Conservation (phyloP, 441 rosid species). For the Corymbia citriodora region DNA sequence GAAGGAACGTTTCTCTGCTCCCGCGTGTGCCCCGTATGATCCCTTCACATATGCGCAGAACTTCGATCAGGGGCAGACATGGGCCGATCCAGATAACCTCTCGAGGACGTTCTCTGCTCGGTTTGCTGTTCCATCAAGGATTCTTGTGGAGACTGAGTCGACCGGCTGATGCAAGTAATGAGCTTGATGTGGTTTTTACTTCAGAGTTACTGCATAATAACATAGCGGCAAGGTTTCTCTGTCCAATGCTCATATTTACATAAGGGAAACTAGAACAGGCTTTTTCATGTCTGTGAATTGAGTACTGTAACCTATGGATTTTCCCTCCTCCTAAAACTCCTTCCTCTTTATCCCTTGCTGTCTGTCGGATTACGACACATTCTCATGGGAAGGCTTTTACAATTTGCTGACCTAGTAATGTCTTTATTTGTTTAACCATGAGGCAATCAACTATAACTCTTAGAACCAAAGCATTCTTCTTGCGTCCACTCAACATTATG, state of each 20-base stretch:
- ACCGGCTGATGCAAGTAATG: neutral
- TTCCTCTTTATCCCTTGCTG: neutral
- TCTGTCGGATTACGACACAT: neutral
- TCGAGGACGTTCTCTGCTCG: constrained; percentile 76
- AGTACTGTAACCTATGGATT: neutral
- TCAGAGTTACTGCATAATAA: neutral
- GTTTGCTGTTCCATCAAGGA: constrained; percentile 63
- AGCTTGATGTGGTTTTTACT: neutral
- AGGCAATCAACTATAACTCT: neutral
- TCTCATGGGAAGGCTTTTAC: neutral
- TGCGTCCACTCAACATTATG: neutral
- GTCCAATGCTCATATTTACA: neutral
- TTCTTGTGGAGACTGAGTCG: constrained; percentile 19
- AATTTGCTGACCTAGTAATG: neutral
- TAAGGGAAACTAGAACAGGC: neutral
- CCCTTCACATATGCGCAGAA: constrained; percentile 53
- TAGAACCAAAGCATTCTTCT: neutral
- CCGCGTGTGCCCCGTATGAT: constrained; percentile 40
- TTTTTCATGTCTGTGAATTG: neutral
- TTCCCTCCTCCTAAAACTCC: neutral
- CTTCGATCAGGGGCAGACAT: constrained; percentile 51
- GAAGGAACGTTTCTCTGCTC: constrained; percentile 20
- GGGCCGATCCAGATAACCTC: constrained; percentile 45
- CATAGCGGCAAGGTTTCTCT: neutral
- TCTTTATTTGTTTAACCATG: neutral